These are phyloP conservation scores for Termitomyces sp. DNA, from an alignment of 768 basidiomycete genomes.

Conservation along the genomic window DNA sequence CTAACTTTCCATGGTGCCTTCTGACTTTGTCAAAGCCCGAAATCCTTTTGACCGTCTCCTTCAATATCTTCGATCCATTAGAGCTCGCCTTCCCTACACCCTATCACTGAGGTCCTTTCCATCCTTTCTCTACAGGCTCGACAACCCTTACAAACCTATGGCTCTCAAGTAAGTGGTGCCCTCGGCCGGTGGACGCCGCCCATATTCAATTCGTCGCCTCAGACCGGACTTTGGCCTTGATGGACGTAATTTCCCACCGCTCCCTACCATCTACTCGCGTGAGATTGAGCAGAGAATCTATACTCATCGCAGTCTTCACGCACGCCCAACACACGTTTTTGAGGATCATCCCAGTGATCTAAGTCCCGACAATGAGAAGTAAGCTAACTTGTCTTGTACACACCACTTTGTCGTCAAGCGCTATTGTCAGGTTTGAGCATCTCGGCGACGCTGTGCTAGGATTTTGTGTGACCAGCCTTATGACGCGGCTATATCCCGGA, in stretches of 20 bases:
- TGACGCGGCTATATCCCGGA: constrained; percentile 60
- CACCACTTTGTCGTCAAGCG: background rate
- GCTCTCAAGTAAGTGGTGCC: constrained; percentile 12
- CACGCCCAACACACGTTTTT: constrained; percentile 68
- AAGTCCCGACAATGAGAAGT: constrained; percentile 84
- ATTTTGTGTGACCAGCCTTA: constrained; percentile 58
- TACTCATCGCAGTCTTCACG: constrained; percentile 71
- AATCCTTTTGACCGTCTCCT: constrained; percentile 5
- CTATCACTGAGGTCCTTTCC: constrained; percentile 16
- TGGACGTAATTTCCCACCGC: constrained; percentile 45
- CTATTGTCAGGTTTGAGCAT: constrained; percentile 56
- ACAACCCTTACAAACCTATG: constrained; percentile 5
- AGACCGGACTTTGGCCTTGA: constrained; percentile 41
- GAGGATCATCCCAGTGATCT: constrained; percentile 70
- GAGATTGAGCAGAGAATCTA: constrained; percentile 54
- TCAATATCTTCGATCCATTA: background rate
- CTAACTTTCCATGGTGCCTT: constrained; percentile 10
- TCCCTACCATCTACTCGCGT: constrained; percentile 49
- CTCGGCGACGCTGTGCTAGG: constrained; percentile 73
- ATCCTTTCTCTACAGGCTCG: constrained; percentile 1
- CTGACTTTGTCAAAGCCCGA: constrained; percentile 14
- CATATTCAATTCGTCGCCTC: background rate
- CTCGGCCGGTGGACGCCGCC: background rate
- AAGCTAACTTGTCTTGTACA: constrained; percentile 13
- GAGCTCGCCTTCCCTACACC: constrained; percentile 3